Conservation (phyloP, 345 rosid genomes). For the Hirschfeldia incana region DNA sequence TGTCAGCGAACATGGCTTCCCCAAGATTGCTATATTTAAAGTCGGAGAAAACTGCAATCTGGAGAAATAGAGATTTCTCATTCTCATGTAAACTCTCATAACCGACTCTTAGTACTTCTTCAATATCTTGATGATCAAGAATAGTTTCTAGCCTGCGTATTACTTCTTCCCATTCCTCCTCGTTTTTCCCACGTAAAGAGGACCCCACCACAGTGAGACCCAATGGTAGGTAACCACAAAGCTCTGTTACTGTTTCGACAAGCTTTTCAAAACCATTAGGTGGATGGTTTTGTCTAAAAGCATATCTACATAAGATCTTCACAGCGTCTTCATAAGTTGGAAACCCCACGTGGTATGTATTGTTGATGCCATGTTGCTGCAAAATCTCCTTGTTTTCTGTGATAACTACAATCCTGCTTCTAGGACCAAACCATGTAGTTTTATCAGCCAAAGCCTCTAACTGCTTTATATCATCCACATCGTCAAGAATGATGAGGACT, state of each 20-base stretch:
- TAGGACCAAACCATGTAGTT: slow-evolving; percentile 12
- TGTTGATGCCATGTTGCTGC: neutral
- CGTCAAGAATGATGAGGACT: slow-evolving; percentile 30
- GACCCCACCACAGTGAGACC: slow-evolving; percentile 22
- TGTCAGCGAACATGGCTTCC: neutral
- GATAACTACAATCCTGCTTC: slow-evolving; percentile 25
- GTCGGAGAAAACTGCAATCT: slow-evolving; percentile 10
- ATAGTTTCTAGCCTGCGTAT: neutral
- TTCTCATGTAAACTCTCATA: slow-evolving; percentile 17
- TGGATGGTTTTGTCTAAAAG: neutral
- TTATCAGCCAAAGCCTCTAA: slow-evolving; percentile 5
- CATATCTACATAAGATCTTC: slow-evolving; percentile 3
- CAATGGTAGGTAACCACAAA: slow-evolving; percentile 29
- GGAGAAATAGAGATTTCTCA: slow-evolving; percentile 1
- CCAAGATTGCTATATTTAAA: neutral
- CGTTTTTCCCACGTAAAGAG: neutral
- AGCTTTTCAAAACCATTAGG: neutral
- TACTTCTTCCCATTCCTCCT: neutral
- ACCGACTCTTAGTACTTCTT: neutral
- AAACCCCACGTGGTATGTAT: neutral
- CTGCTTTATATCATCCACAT: neutral
- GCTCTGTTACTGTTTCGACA: neutral
- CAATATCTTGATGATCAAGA: slow-evolving; percentile 3
- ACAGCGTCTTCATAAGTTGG: slow-evolving; percentile 10
- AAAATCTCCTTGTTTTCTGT: slow-evolving; percentile 17